These are phyloP conservation scores for Russula vinacea DNA, from an alignment of 768 basidiomycete genomes.

Conservation along the genomic window DNA sequence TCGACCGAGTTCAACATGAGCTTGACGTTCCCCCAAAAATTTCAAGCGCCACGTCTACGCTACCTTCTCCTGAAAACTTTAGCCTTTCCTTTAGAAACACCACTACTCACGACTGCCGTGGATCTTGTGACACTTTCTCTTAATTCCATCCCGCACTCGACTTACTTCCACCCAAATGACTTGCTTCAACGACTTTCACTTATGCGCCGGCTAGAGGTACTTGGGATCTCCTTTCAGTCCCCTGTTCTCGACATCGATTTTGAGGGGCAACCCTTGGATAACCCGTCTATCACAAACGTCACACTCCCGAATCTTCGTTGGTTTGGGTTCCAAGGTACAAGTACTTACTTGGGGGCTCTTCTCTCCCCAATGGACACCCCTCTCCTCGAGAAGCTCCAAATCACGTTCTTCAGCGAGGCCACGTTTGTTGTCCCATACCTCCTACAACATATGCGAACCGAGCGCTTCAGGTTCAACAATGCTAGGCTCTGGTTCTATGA, in stretches of 20 bases:
- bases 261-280: not conserved
- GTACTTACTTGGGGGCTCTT: not conserved
- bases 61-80: not conserved
- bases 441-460: not conserved
- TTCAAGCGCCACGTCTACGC: constrained; percentile 1
- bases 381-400: not conserved
- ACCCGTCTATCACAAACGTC: not conserved
- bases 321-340: not conserved
- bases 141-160: not conserved
- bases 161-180: not conserved
- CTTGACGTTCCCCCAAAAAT: not conserved
- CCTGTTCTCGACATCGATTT: not conserved
- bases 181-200: constrained; percentile 2
- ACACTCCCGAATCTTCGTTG: constrained; percentile 6
- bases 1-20: not conserved
- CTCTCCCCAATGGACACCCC: constrained; percentile 2
- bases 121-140: not conserved
- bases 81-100: not conserved
- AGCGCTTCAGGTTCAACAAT: not conserved
- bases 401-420: not conserved
- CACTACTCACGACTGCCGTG: not conserved
- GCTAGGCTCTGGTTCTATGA: not conserved
- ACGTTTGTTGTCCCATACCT: constrained; percentile 1
- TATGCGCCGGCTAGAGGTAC: constrained; percentile 1
- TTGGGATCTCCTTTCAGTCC: not conserved